Evolutionary conservation across 2,329 filamentous ascomycete species (phyloP).

Genomic region (Hymenoscyphus fructigenus): DNA sequence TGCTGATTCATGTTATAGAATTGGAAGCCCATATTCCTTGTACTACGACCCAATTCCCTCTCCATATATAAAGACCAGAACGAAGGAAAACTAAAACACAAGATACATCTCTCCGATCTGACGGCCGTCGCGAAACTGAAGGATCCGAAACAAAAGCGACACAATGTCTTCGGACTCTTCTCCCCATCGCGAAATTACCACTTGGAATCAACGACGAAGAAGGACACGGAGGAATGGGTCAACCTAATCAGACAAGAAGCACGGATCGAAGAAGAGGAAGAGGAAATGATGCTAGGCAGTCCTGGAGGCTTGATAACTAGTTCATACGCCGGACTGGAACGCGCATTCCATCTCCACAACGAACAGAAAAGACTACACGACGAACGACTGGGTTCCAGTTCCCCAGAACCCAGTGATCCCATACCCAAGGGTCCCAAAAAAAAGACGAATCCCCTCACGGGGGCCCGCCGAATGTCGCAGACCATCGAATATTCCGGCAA

Average conservation of each 20-base stretch:
- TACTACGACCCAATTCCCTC: slow-evolving; percentile 84
- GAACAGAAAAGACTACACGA: slow-evolving; percentile 32
- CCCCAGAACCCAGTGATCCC: slow-evolving; percentile 56
- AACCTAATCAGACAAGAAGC: slow-evolving; percentile 75
- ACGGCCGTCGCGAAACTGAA: slow-evolving; percentile 88
- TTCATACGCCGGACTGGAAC: slow-evolving; percentile 32
- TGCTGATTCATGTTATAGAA: slow-evolving; percentile 49
- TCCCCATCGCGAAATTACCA: slow-evolving; percentile 90
- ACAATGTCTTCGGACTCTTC: slow-evolving; percentile 89
- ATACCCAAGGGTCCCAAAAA: slow-evolving; percentile 23
- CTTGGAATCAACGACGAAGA: slow-evolving; percentile 70
- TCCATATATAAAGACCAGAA: slow-evolving; percentile 92
- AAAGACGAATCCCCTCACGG: slow-evolving; percentile 24
- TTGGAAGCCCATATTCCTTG: slow-evolving; percentile 88
- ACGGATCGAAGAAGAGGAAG: slow-evolving; percentile 83
- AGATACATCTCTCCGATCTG: slow-evolving; percentile 83
- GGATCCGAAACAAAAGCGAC: slow-evolving; percentile 82
- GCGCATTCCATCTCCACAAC: slow-evolving; percentile 28
- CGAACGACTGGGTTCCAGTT: slow-evolving; percentile 47
- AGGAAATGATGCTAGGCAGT: slow-evolving; percentile 74
- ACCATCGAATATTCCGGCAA: slow-evolving; percentile 65
- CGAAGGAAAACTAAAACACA: slow-evolving; percentile 84
- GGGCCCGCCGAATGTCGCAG: slow-evolving; percentile 56
- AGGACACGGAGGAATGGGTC: slow-evolving; percentile 86
- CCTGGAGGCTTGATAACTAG: slow-evolving; percentile 47